Percentiles rank a stretch among this genome's conserved stretches.
These are phyloP conservation scores for Colletotrichum limetticola DNA, from an alignment of 2,329 filamentous ascomycete species.

Conservation along the genomic window DNA sequence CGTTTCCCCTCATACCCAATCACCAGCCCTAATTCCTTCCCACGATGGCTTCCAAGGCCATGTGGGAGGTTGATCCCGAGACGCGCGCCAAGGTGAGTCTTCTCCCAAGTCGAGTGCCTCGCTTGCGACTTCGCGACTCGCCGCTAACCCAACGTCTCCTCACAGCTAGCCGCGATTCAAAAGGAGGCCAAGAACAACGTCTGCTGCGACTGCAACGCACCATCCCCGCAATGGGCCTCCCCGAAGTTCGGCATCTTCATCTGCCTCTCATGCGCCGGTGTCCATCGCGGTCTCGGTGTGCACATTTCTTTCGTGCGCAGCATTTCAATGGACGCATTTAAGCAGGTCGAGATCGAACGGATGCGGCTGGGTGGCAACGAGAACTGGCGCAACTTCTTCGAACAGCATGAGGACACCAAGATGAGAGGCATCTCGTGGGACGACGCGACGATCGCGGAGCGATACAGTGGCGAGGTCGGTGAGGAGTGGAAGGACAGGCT, in stretches of 20 bases:
- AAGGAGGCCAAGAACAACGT: constrained; percentile 88
- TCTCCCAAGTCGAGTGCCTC: not conserved
- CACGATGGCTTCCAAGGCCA: constrained; percentile 75
- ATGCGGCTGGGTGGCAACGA: constrained; percentile 95
- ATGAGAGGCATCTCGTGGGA: constrained; percentile 80
- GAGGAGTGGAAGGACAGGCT: constrained; percentile 96
- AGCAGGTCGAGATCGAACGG: constrained; percentile 88
- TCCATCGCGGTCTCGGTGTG: constrained; percentile 93
- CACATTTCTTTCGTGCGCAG: constrained; percentile 98
- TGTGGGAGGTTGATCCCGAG: constrained; percentile 99
- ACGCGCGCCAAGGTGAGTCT: constrained; percentile 86
- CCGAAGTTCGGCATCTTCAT: constrained; percentile 99
- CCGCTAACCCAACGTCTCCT: constrained; percentile 26
- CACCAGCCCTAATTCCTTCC: constrained; percentile 13
- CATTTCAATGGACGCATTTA: constrained; percentile 99
- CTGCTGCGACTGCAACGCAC: constrained; percentile 95
- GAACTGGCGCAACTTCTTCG: constrained; percentile 88
- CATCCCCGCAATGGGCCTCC: constrained; percentile 96
- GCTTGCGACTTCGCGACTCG: constrained; percentile 9
- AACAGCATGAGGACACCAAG: constrained; percentile 73
- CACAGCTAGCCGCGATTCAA: constrained; percentile 87
- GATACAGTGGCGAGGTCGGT: constrained; percentile 89
- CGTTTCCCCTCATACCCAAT: not conserved
- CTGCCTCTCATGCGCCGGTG: constrained; percentile 94
- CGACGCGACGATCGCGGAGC: constrained; percentile 87